Evolutionary conservation across 2,329 filamentous ascomycete species (phyloP).

Genomic region (Colletotrichum echinochloae): DNA sequence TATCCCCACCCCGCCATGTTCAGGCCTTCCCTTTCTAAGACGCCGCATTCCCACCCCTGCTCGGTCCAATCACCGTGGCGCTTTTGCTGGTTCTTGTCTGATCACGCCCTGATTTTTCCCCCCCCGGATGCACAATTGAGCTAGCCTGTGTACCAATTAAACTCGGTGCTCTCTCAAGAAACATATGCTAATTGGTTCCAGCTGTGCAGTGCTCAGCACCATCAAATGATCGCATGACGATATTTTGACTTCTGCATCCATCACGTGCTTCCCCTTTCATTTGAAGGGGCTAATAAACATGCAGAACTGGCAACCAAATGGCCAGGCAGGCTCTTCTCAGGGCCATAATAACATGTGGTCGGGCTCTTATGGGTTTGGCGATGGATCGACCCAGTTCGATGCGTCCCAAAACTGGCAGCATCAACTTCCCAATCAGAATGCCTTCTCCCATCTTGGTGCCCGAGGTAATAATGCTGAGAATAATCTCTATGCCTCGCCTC

Average conservation of each 20-base stretch:
- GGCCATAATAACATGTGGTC: slow-evolving; percentile 40
- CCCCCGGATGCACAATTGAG: slow-evolving; percentile 24
- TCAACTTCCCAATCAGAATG: slow-evolving; percentile 49
- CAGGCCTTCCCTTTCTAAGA: not conserved
- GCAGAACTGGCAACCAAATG: slow-evolving; percentile 42
- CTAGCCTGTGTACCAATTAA: slow-evolving; percentile 21
- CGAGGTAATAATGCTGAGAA: slow-evolving; percentile 48
- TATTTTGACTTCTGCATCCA: slow-evolving; percentile 16
- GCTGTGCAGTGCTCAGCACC: slow-evolving; percentile 30
- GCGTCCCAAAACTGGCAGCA: slow-evolving; percentile 55
- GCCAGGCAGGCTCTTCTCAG: slow-evolving; percentile 37
- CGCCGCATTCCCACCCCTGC: slow-evolving; percentile 15
- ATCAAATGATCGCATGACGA: slow-evolving; percentile 37
- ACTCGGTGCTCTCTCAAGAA: slow-evolving; percentile 7
- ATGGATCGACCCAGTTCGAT: slow-evolving; percentile 50
- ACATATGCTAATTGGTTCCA: slow-evolving; percentile 36
- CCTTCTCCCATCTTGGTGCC: slow-evolving; percentile 52
- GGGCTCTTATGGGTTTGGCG: slow-evolving; percentile 26
- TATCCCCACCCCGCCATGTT: slow-evolving; percentile 26
- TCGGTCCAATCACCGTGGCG: slow-evolving; percentile 23
- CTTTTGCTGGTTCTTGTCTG: slow-evolving; percentile 19
- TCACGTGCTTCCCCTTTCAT: slow-evolving; percentile 23
- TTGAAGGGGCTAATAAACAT: slow-evolving; percentile 23
- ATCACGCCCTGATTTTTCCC: slow-evolving; percentile 9
- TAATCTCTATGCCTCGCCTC: slow-evolving; percentile 33